A percentile compares a stretch with the other conserved stretches of the same genome.
Evolutionary conservation across 495 filamentous ascomycete species (phyloP).

Genomic region (Alectoria sarmentosa): DNA sequence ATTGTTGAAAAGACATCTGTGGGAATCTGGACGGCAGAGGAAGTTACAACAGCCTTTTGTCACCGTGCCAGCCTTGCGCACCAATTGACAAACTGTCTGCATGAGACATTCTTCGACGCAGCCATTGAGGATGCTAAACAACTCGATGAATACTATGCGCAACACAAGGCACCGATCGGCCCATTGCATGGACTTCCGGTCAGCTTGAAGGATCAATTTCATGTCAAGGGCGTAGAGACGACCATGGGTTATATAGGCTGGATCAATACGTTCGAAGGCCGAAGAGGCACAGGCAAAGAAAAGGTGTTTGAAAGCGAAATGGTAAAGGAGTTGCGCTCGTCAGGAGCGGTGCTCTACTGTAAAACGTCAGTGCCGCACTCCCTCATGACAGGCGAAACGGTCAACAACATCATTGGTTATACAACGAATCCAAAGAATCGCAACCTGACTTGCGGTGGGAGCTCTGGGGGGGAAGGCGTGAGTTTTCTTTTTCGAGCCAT

Average conservation of each 20-base stretch:
- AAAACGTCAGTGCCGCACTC: constrained; percentile 58
- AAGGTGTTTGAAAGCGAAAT: constrained; percentile 42
- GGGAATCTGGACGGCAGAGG: constrained; percentile 40
- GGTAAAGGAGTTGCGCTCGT: constrained; percentile 44
- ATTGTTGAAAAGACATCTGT: constrained; percentile 42
- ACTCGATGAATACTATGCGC: constrained; percentile 50
- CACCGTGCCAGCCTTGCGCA: constrained; percentile 51
- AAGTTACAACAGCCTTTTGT: constrained; percentile 50
- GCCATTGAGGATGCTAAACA: constrained; percentile 51
- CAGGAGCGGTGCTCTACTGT: constrained; percentile 58
- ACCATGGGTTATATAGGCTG: constrained; percentile 52
- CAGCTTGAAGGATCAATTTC: constrained; percentile 66
- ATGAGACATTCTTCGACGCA: constrained; percentile 55
- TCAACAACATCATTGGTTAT: constrained; percentile 54
- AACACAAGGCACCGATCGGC: constrained; percentile 43
- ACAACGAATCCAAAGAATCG: constrained; percentile 58
- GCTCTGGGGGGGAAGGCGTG: constrained; percentile 59
- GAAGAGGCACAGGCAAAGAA: constrained; percentile 35
- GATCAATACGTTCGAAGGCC: constrained; percentile 45
- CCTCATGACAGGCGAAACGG: constrained; percentile 54
- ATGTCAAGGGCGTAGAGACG: constrained; percentile 56
- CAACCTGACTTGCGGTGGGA: constrained; percentile 47
- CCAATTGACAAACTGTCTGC: constrained; percentile 53
- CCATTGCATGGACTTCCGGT: constrained; percentile 61
- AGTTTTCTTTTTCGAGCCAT: too few relatives aligned